Evolutionary conservation across 768 basidiomycete genomes (phyloP), one percentile per base, ranked within the genome.

Genomic region (Psilocybe subaeruginosa): DNA sequence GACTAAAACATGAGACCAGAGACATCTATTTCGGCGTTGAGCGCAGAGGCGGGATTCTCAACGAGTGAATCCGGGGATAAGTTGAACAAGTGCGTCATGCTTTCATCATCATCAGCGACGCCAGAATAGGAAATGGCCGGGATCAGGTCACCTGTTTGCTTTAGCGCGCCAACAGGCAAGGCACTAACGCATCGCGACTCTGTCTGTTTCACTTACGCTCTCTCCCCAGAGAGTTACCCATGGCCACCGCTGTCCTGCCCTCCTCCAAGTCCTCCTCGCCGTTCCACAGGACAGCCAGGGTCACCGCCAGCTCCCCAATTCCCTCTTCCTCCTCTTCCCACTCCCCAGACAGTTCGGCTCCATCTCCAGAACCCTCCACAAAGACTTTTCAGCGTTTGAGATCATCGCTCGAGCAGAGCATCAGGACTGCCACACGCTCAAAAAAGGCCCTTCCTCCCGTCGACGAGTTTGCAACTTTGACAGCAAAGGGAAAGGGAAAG

Each of bases 381-480:
- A 85, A 79, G 67, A 78, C 87, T 4, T 86, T 91, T 69, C 83
- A 82, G 68, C 84, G 88, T 45, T 74, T 91, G 59, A 85, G 86
- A 58, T 84, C 88, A 2, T 84, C 88, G 4, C 73, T 92, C 23
- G 89, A 89, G 67, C 86, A 90, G 64, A 86, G 84, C 66, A 64
- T 91, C 41, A 84, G 87, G 53, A 82, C 83, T 11, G 87, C 87
- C 54, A 87, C 87, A 9, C 80, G 86, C 56, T 84, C 86, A 37
- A 85, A 78, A 75, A 82, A 81, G 65, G 50, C 73, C 77, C 1
- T 66, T 72, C 53, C 71, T 72, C 14, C 54, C 37, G 65, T 69
- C 39, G 81, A 81, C 64, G 79, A 85, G 46, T 77, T 79, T 65
- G 78, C 80, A 46, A 73, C 82, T 46, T 68, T 82, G 49, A 73